phyloP scores from a whole-genome alignment of 1,139 yeast genomes.

The Hanseniaspora uvarum region DNA sequence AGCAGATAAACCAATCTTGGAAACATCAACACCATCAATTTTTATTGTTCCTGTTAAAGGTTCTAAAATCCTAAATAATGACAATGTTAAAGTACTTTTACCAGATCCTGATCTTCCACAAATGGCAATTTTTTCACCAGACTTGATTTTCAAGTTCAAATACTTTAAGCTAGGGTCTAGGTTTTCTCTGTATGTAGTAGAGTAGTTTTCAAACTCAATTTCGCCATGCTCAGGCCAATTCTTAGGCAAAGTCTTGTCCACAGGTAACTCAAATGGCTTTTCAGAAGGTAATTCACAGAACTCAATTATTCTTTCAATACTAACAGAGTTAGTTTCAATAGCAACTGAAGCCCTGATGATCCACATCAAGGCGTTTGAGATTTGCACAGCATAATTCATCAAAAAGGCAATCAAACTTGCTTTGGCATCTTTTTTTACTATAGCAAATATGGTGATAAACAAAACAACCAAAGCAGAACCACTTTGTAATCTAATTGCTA shows the following conservation, averaged over 20 bases:
- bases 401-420: conserved; percentile 92
- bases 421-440: conserved; percentile 61
- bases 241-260: conserved; percentile 40
- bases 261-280: conserved; percentile 46
- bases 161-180: conserved; percentile 53
- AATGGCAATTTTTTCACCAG: conserved; percentile 60
- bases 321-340: conserved; percentile 90
- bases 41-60: conserved; percentile 41
- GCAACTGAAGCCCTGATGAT: conserved; percentile 96
- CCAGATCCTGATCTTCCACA: conserved; percentile 80
- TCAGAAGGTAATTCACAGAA: conserved; percentile 59
- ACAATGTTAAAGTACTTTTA: conserved; percentile 56
- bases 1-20: conserved; percentile 45
- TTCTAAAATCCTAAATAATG: conserved; percentile 52
- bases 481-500: conserved; percentile 87
- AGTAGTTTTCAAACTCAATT: conserved; percentile 45
- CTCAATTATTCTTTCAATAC: conserved; percentile 89
- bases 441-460: conserved; percentile 73
- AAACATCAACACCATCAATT: conserved; percentile 53
- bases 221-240: conserved; percentile 47
- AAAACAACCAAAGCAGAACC: conserved; percentile 80
- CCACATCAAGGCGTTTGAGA: conserved; percentile 92
- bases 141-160: conserved; percentile 36
- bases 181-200: conserved; percentile 54
- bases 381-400: conserved; percentile 80